Base-by-base conservation (phyloP, 225 moss, liverwort and hornwort genomes). In the Rhytidiadelphus loreus region DNA sequence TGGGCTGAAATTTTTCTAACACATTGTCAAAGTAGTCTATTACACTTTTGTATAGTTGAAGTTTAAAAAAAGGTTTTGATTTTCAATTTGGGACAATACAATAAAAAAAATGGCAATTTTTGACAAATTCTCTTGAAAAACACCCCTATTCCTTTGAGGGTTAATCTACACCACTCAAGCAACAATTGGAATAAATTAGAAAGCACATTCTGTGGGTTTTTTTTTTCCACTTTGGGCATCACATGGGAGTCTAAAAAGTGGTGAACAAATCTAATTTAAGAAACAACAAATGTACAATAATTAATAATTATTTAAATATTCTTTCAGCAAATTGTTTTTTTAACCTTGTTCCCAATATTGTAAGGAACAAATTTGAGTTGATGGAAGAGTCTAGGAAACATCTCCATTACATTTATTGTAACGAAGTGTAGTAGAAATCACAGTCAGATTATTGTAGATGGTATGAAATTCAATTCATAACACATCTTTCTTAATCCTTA, bases 151-250 rank as follows among this genome's bases (percentile, higher is more conserved):
- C 29, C 14, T 61, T 29, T 61, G 3, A 1, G 7, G 13, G 6
- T 29, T 13, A 3, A 20, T 60, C 32, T 30, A 43, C 32, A 41
- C 33, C 22, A 22, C 9, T 39, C 18, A 46, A 33, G 21, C 53
- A 22, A 15, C 23, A 23, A 53, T 77, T 77, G 10, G 37, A 77
- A 37, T 37, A 15, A 37, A 56, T 39, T 12, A 26, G 4, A 52
- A 65, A 26, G 8, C 0, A 1, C 11, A 7, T 17, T 64, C 5
- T 33, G 26, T 7, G 37, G 16, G n/a, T n/a, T 2, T 2, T 16
- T 12, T 65, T 18, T 77, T 50, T 35, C 26, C 11, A 35, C 37
- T 82, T 82, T 33, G 2, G 35, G 62, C 5, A 48, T 15, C 16
- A 62, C 48, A 35, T 23, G 7, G 44, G 14, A 61, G 22, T 61